phyloP scores from a whole-genome alignment of 345 rosid species.

The Nephelium lappaceum region DNA sequence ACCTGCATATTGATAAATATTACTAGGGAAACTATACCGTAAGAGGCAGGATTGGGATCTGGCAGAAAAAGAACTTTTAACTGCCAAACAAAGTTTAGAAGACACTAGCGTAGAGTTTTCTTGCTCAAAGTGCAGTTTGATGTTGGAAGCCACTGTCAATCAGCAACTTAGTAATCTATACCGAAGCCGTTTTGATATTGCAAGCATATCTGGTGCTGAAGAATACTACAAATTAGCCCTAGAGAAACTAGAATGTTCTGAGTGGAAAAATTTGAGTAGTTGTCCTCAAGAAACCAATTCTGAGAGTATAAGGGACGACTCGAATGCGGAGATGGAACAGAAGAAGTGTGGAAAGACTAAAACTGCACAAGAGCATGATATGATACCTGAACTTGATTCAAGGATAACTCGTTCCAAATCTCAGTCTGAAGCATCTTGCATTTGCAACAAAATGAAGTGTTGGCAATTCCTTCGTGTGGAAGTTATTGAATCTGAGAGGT shows the following conservation, averaged over 20 bases:
- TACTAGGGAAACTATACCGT: slow-evolving; percentile 68
- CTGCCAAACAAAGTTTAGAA: slow-evolving; percentile 54
- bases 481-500: too few relatives aligned
- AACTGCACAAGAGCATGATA: slow-evolving; percentile 43
- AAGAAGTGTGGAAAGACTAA: slow-evolving; percentile 51
- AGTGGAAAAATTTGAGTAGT: slow-evolving; percentile 57
- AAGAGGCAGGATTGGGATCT: slow-evolving; percentile 59
- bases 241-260: slow-evolving; percentile 54
- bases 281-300: slow-evolving; percentile 38
- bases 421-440: too few relatives aligned
- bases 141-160: slow-evolving; percentile 61
- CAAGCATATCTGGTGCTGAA: slow-evolving; percentile 56
- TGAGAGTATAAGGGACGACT: slow-evolving; percentile 26
- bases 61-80: slow-evolving; percentile 68
- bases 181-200: slow-evolving; percentile 39
- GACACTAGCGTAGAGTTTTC: slow-evolving; percentile 38
- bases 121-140: slow-evolving; percentile 66
- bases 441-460: too few relatives aligned
- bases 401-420: slow-evolving; percentile 79
- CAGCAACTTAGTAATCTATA: slow-evolving; percentile 75
- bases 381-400: slow-evolving; percentile 37
- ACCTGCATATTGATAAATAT: slow-evolving; percentile 15
- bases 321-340: slow-evolving; percentile 37
- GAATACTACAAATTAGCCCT: slow-evolving; percentile 59
- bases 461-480: too few relatives aligned